These are phyloP conservation scores for Sutorius eximius DNA, from an alignment of 1,284 basidiomycete species.

Conservation along the genomic window DNA sequence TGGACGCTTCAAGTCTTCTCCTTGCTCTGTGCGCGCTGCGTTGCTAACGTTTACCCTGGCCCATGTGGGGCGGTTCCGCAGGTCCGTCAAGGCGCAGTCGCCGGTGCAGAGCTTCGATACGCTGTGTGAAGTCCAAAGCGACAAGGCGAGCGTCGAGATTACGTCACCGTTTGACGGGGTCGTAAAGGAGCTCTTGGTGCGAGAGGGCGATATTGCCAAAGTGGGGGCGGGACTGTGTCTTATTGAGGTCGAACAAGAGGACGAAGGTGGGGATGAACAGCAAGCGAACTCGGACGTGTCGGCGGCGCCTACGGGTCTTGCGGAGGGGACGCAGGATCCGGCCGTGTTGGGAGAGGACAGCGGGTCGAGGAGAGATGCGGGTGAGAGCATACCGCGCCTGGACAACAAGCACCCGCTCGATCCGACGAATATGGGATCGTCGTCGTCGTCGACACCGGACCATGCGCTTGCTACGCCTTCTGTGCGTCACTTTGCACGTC, in stretches of 20 bases:
- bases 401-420: slow-evolving; percentile 63
- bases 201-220: slow-evolving; percentile 84
- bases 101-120: slow-evolving; percentile 78
- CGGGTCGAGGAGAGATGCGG: neutral
- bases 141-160: slow-evolving; percentile 94
- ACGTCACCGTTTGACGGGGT: slow-evolving; percentile 86
- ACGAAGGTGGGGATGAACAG: slow-evolving; percentile 22
- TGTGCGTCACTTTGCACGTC: slow-evolving; percentile 74
- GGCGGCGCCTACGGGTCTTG: neutral
- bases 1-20: slow-evolving; percentile 17
- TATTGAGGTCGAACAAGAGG: slow-evolving; percentile 74
- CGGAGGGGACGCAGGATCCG: slow-evolving; percentile 6
- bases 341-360: neutral
- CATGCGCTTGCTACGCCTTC: slow-evolving; percentile 73
- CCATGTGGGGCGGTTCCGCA: slow-evolving; percentile 23
- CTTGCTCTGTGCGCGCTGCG: neutral
- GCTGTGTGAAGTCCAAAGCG: slow-evolving; percentile 91
- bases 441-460: slow-evolving; percentile 19
- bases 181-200: slow-evolving; percentile 70
- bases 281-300: neutral
- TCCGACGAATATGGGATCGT: slow-evolving; percentile 42
- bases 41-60: neutral
- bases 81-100: slow-evolving; percentile 62
- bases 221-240: slow-evolving; percentile 83
- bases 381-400: neutral